Evolutionary conservation across 768 basidiomycete genomes (phyloP).

Genomic region (Leucogyrophana mollusca): DNA sequence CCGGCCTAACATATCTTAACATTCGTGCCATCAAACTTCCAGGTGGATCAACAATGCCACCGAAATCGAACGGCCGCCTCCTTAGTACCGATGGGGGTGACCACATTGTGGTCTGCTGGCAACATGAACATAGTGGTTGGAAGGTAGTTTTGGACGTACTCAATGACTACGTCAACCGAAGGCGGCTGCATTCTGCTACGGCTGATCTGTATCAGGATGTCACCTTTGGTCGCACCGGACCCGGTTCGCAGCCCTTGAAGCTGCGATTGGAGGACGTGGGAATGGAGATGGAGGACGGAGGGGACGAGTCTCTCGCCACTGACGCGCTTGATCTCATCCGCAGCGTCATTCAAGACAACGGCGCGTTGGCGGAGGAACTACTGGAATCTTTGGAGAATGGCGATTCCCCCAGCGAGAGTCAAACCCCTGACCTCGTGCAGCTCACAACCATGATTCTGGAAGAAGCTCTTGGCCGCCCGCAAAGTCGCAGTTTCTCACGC

Average conservation of each 20-base stretch:
- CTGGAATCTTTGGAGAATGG: slow-evolving; percentile 66
- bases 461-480: slow-evolving; percentile 62
- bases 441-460: slow-evolving; percentile 80
- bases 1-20: slow-evolving; percentile 63
- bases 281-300: slow-evolving; percentile 61
- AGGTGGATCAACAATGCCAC: slow-evolving; percentile 70
- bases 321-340: slow-evolving; percentile 79
- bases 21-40: slow-evolving; percentile 67
- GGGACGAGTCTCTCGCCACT: slow-evolving; percentile 65
- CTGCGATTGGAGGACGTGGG: slow-evolving; percentile 68
- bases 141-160: slow-evolving; percentile 79
- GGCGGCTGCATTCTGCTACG: slow-evolving; percentile 41
- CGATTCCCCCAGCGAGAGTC: slow-evolving; percentile 48
- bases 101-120: slow-evolving; percentile 68
- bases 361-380: slow-evolving; percentile 59
- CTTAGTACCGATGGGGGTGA: slow-evolving; percentile 73
- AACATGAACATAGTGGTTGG: slow-evolving; percentile 85
- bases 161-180: slow-evolving; percentile 67
- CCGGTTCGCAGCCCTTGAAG: slow-evolving; percentile 35
- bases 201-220: slow-evolving; percentile 48
- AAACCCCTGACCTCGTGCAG: slow-evolving; percentile 73
- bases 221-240: slow-evolving; percentile 49
- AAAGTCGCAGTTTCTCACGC: slow-evolving; percentile 41
- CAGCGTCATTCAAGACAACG: slow-evolving; percentile 71
- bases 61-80: slow-evolving; percentile 64